Evolutionary conservation across 331 rosid species (phyloP).

Genomic region (Prunus yedoensis): DNA sequence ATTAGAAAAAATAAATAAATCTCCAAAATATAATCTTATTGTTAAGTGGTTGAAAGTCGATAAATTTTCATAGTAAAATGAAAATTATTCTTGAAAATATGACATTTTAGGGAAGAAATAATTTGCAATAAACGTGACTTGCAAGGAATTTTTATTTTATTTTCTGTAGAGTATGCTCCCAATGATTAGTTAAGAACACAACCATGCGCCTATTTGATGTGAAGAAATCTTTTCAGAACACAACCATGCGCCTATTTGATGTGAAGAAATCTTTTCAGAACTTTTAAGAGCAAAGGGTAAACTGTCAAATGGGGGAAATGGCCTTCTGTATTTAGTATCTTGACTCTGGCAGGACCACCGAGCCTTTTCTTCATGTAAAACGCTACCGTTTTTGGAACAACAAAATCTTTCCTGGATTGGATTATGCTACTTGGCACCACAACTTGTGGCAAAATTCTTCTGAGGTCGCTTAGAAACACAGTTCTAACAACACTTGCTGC

Average conservation of each 20-base stretch:
- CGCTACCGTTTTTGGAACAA: conserved; percentile 33
- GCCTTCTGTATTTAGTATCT: conserved; percentile 39
- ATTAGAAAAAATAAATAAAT: no score
- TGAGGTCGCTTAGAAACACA: conserved; percentile 35
- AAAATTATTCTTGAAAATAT: no score
- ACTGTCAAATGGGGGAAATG: conserved; percentile 48
- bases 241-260: neutral
- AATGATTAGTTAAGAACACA: neutral
- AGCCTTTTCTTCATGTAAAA: conserved; percentile 39
- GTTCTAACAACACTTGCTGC: conserved; percentile 36
- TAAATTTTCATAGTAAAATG: no score
- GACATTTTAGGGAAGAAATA: no score
- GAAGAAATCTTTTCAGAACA: no score
- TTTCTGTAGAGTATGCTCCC: neutral
- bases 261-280: conserved; percentile 15
- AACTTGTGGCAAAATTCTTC: conserved; percentile 35
- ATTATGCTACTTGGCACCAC: conserved; percentile 43
- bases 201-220: no score
- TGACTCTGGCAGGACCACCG: conserved; percentile 15
- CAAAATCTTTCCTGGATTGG: conserved; percentile 31
- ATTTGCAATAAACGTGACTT: no score
- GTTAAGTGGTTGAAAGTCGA: no score
- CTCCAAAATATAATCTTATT: no score
- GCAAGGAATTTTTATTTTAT: no score
- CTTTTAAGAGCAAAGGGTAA: conserved; percentile 28